These are phyloP conservation scores for Pichia sorboxylosa DNA, from an alignment of 1,139 yeast genomes.

Conservation along the genomic window DNA sequence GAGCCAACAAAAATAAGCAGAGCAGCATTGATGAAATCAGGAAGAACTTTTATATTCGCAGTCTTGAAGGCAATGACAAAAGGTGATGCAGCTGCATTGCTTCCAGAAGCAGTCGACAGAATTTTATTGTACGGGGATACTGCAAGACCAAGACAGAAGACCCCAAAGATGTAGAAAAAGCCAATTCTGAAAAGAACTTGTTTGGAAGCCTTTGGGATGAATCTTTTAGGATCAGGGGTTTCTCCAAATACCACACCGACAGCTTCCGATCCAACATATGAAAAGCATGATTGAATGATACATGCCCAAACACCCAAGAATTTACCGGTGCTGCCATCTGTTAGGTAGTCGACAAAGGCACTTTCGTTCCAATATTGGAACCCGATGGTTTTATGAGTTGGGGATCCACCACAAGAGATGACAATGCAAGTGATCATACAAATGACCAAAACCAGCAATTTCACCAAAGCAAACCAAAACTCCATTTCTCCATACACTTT, in stretches of 20 bases:
- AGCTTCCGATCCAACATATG: slow-evolving; percentile 72
- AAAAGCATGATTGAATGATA: slow-evolving; percentile 54
- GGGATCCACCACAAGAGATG: slow-evolving; percentile 46
- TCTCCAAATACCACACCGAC: slow-evolving; percentile 89
- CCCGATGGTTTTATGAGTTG: slow-evolving; percentile 89
- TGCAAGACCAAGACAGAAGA: slow-evolving; percentile 71
- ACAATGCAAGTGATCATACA: slow-evolving; percentile 39
- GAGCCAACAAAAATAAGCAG: slow-evolving; percentile 57
- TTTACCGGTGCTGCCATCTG: no score
- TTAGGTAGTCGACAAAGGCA: no score
- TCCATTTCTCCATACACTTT: slow-evolving; percentile 56
- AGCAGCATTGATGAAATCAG: slow-evolving; percentile 67
- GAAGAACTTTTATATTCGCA: slow-evolving; percentile 58
- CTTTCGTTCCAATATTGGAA: slow-evolving; percentile 71
- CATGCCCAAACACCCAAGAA: slow-evolving; percentile 52
- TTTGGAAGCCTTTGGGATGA: slow-evolving; percentile 77
- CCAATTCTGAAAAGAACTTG: slow-evolving; percentile 74
- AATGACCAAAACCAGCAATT: slow-evolving; percentile 37
- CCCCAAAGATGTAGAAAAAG: slow-evolving; percentile 66
- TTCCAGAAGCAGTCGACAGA: slow-evolving; percentile 16
- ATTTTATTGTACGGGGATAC: slow-evolving; percentile 75
- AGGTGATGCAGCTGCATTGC: slow-evolving; percentile 36
- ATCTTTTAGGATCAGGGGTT: slow-evolving; percentile 65
- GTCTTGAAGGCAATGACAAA: slow-evolving; percentile 48
- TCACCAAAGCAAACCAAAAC: slow-evolving; percentile 56